These are phyloP conservation scores for Ramularia collo-cygni DNA, from an alignment of 2,329 filamentous ascomycete species.

Conservation along the genomic window DNA sequence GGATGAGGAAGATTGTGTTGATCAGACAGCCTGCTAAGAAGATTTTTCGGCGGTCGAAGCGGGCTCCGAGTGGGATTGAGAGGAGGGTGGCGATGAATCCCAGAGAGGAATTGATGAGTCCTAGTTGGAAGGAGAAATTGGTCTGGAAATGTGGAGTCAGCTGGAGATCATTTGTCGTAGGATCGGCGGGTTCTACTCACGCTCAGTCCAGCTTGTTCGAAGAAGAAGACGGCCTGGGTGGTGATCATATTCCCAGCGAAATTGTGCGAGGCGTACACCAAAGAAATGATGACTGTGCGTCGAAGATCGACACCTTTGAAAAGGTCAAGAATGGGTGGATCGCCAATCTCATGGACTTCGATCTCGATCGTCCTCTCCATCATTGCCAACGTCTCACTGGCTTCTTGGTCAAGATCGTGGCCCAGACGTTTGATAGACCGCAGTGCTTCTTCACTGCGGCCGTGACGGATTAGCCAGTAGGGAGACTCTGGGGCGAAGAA, in stretches of 20 bases:
- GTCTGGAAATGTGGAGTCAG: conserved; percentile 24
- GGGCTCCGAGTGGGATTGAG: conserved; percentile 28
- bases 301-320: conserved; percentile 46
- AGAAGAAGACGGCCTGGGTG: conserved; percentile 46
- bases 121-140: conserved; percentile 32
- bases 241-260: conserved; percentile 53
- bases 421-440: conserved; percentile 26
- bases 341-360: conserved; percentile 45
- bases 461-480: conserved; percentile 36
- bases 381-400: conserved; percentile 30
- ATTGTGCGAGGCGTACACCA: conserved; percentile 47
- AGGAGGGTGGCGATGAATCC: conserved; percentile 15
- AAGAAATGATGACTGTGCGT: conserved; percentile 35
- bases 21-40: conserved; percentile 27
- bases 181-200: conserved; percentile 22
- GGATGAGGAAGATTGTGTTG: conserved; percentile 30
- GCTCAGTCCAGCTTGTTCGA: conserved; percentile 28
- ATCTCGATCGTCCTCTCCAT: conserved; percentile 42
- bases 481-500: conserved; percentile 30
- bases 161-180: neutral
- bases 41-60: conserved; percentile 34
- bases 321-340: conserved; percentile 42
- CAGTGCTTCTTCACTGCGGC: conserved; percentile 30
- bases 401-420: conserved; percentile 8
- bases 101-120: conserved; percentile 23